Evolutionary conservation across 106 monocot genomes (phyloP).

Genomic region (Dendrobium officinale): DNA sequence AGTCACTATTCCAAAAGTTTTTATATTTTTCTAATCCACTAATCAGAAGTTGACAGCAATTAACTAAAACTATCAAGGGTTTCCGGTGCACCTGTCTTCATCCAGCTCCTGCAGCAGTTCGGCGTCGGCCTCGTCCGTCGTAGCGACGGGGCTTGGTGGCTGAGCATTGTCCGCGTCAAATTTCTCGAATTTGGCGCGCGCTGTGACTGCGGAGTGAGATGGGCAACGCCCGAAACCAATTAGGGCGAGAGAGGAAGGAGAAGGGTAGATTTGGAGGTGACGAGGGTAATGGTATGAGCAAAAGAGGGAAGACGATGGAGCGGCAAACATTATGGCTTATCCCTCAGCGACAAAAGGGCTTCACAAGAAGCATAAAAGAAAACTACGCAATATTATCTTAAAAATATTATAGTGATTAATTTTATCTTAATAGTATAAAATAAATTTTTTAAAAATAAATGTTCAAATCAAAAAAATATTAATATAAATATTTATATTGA

Average conservation of each 20-base stretch:
- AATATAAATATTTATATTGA: no score
- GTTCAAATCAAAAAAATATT: no score
- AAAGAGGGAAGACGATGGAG: background rate
- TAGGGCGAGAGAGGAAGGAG: background rate
- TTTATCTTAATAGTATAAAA: no score
- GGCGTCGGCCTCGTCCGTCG: background rate
- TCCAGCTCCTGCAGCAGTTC: conserved; percentile 21
- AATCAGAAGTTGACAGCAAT: background rate
- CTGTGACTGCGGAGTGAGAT: conserved; percentile 2
- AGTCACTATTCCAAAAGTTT: conserved; percentile 41
- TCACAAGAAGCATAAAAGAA: no score
- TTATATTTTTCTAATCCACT: background rate
- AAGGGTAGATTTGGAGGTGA: conserved; percentile 1
- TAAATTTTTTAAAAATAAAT: no score
- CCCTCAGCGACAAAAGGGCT: no score
- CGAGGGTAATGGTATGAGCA: background rate
- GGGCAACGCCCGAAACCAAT: background rate
- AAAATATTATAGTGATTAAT: no score
- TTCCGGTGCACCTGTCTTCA: conserved; percentile 57
- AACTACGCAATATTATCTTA: no score
- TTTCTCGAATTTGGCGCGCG: conserved; percentile 74
- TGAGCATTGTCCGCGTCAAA: conserved; percentile 35
- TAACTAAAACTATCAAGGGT: background rate
- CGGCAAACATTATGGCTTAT: background rate
- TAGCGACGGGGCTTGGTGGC: background rate